Percentiles rank a stretch among this genome's conserved stretches.
Conservation (phyloP, 177 flowering plant species). For the Tripterygium wilfordii region DNA sequence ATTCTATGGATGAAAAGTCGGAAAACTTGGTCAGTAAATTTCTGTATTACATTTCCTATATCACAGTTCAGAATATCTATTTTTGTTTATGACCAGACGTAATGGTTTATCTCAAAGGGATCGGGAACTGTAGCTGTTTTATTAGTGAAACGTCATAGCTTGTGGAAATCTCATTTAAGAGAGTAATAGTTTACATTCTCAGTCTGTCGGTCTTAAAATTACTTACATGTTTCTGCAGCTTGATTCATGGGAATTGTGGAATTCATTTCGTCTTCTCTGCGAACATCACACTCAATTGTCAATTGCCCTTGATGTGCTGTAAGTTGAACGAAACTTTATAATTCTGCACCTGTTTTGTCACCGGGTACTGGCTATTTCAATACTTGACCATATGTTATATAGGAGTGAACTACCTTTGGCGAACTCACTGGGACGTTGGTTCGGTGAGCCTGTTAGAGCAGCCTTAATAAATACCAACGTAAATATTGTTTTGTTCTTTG, state of each 20-base stretch:
- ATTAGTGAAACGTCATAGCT: too few species aligned
- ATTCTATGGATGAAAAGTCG: slow-evolving; percentile 27
- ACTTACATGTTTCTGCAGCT: slow-evolving; percentile 26
- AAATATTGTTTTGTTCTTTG: slow-evolving; percentile 14
- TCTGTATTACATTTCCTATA: not conserved
- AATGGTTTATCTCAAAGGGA: too few species aligned
- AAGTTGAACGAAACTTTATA: too few species aligned
- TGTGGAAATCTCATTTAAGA: not conserved
- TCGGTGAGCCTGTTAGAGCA: slow-evolving; percentile 95
- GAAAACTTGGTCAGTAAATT: slow-evolving; percentile 42
- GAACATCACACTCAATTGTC: slow-evolving; percentile 91
- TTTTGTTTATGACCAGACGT: too few species aligned
- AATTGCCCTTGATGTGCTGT: slow-evolving; percentile 67
- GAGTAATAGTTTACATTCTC: not conserved
- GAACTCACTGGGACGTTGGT: slow-evolving; percentile 90
- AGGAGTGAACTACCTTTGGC: slow-evolving; percentile 83
- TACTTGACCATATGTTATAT: too few species aligned
- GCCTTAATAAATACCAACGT: slow-evolving; percentile 79
- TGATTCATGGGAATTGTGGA: slow-evolving; percentile 97
- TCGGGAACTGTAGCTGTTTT: too few species aligned
- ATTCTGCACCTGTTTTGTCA: too few species aligned
- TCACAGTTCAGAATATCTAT: not conserved
- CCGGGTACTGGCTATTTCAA: too few species aligned
- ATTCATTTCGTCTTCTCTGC: slow-evolving; percentile 86
- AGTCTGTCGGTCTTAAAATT: too few species aligned